Evolutionary conservation across 1,284 basidiomycete species (phyloP), one percentile per base, ranked within the genome.

Genomic region (Rhodotorula sp.): DNA sequence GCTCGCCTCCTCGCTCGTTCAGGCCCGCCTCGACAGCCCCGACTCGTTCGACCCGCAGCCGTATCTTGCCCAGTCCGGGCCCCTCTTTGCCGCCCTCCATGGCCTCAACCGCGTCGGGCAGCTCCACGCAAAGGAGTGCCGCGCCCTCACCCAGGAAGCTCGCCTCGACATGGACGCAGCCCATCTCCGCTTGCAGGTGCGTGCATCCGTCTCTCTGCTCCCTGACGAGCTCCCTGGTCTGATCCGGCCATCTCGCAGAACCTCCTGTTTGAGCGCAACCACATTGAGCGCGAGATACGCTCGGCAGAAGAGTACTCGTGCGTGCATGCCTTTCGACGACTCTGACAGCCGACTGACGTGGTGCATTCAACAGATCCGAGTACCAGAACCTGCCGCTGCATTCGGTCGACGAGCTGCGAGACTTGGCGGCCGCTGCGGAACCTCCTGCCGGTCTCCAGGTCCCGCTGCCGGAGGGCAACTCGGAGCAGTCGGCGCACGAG

Each of bases 281-380:
- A 78, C 61, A 72, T 78, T 34, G 71, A 75, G 64, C 61, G 74
- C 3, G 78, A 78, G 61, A 78, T 78, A 60, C 61, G 64, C 2
- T 72, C 74, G 16, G 77, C 77, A 63, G 68, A 77, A 49, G 75
- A 78, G 55, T 78, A 74, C 63, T 74, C 76, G 78, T 78, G 2
- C 57, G 54, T 59, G 34, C 21, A 41, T 19, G 17, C 16, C 27
- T 46, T 21, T 46, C 16, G 19, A 5, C 19, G 2, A n/a, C 44
- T 23, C 2, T 19, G 27, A 54, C 34, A 19, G 16, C 13, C 1
- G n/a, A 23, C 45, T 7, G 14, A 34, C 23, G 5, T 16, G 23
- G 34, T 53, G 1, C 8, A 13, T n/a, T n/a, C 9, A 14, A 34
- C 70, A 78, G 77, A 25, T 78, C 75, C 25, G 74, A 74, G n/a